phyloP scores from a whole-genome alignment of 306 rosid genomes.

The Dryas octopetala region DNA sequence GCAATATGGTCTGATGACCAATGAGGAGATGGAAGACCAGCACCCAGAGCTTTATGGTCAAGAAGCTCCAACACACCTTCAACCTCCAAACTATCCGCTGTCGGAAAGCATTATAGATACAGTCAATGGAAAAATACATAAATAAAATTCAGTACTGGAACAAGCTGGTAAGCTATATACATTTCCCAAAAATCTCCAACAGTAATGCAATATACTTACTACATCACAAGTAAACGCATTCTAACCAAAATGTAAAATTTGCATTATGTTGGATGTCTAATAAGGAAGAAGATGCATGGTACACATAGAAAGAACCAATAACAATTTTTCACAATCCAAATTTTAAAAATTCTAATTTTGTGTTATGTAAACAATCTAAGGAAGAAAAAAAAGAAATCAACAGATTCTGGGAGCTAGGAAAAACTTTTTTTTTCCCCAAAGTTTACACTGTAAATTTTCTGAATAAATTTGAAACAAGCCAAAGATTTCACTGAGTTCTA shows the following conservation, averaged over 20 bases:
- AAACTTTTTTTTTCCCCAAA: too few species aligned
- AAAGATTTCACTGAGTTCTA: neutral
- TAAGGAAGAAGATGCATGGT: neutral
- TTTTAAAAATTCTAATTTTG: neutral
- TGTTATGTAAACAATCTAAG: neutral
- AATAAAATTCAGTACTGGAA: neutral
- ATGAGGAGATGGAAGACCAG: constrained; percentile 31
- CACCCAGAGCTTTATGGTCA: constrained; percentile 3
- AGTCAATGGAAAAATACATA: constrained; percentile 2
- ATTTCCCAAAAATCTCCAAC: neutral
- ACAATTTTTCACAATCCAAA: neutral
- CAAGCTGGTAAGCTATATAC: neutral
- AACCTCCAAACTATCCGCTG: constrained; percentile 30
- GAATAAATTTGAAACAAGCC: neutral
- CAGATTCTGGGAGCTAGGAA: too few species aligned
- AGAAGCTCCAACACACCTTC: constrained; percentile 41
- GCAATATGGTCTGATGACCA: constrained; percentile 43
- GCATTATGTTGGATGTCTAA: neutral
- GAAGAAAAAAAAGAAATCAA: neutral
- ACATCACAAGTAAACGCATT: neutral
- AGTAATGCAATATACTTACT: neutral
- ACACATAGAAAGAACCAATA: neutral
- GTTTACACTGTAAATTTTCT: neutral
- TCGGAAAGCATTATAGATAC: constrained; percentile 10
- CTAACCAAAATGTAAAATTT: neutral